Percentiles rank a stretch among this genome's conserved stretches.
These are phyloP conservation scores for Dendrocalamus sinicus DNA, from an alignment of 176 grass and related monocot genomes.

Conservation along the genomic window DNA sequence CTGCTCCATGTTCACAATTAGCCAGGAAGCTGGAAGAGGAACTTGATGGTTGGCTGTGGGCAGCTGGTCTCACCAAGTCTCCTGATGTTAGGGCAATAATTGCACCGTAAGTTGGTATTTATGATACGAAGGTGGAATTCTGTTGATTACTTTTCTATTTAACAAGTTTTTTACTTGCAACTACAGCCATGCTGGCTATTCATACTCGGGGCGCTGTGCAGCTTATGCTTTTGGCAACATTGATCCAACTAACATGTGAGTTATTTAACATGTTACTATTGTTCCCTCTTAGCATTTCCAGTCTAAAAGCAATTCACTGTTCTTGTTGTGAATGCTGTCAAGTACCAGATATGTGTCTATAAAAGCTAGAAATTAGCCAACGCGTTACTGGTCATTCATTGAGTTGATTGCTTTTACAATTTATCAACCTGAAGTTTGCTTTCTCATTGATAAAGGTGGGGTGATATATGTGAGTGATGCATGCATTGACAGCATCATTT, in stretches of 20 bases:
- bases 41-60: constrained; percentile 73
- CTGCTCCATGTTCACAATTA: constrained; percentile 52
- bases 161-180: constrained; percentile 39
- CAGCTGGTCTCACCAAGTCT: constrained; percentile 71
- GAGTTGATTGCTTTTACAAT: background rate
- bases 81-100: constrained; percentile 86
- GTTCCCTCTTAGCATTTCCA: background rate
- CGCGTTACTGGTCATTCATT: background rate
- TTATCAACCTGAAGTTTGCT: background rate
- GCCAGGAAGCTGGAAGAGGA: constrained; percentile 84
- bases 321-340: constrained; percentile 13
- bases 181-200: constrained; percentile 96
- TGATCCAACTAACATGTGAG: constrained; percentile 88
- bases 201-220: constrained; percentile 88
- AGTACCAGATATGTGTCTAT: background rate
- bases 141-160: constrained; percentile 10
- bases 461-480: constrained; percentile 13
- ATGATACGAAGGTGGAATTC: background rate
- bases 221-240: constrained; percentile 99
- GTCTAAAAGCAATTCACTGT: background rate
- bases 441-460: background rate
- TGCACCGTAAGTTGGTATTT: constrained; percentile 80
- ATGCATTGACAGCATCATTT: background rate
- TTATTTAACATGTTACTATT: constrained; percentile 13
- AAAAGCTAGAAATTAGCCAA: background rate